Percentiles rank a stretch among this genome's conserved stretches.
These are phyloP conservation scores for Ascosphaera pollenicola DNA, from an alignment of 2,329 filamentous ascomycete species.

Conservation along the genomic window DNA sequence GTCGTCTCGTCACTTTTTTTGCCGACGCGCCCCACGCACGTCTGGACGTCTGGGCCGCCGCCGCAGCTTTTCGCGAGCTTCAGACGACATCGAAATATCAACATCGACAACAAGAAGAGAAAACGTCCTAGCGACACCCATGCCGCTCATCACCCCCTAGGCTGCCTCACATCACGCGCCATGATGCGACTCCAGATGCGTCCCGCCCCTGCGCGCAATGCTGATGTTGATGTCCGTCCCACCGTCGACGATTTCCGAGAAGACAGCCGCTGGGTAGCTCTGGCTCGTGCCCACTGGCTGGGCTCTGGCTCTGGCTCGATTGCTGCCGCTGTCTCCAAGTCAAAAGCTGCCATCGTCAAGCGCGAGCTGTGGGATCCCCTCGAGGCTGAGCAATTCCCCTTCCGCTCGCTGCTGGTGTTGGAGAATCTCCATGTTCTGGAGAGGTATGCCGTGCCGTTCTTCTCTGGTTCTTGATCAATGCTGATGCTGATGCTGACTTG, in stretches of 20 bases:
- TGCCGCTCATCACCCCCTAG: no score
- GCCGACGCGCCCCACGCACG: no score
- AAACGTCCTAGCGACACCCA: no score
- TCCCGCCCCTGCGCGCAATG: conserved; percentile 31
- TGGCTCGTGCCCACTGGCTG: conserved; percentile 75
- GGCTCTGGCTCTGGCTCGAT: background rate
- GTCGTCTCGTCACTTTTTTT: no score
- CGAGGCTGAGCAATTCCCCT: conserved; percentile 58
- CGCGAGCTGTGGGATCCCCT: conserved; percentile 72
- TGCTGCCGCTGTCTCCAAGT: conserved; percentile 37
- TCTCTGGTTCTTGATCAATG: no score
- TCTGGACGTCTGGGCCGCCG: no score
- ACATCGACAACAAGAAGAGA: no score
- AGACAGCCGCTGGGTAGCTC: conserved; percentile 31
- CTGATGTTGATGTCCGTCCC: conserved; percentile 19
- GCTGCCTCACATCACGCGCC: background rate
- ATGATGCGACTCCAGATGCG: conserved; percentile 20
- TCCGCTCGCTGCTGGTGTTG: conserved; percentile 56
- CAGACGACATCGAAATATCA: no score
- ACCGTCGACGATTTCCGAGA: conserved; percentile 20
- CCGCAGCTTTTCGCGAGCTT: no score
- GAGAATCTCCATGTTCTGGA: conserved; percentile 85
- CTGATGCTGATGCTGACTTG: no score
- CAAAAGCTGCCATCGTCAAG: conserved; percentile 68
- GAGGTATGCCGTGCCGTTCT: conserved; percentile 27